A percentile compares a stretch with the other conserved stretches of the same genome.
Conservation (phyloP, 2,329 filamentous ascomycete genomes). For the Alternaria triticina region DNA sequence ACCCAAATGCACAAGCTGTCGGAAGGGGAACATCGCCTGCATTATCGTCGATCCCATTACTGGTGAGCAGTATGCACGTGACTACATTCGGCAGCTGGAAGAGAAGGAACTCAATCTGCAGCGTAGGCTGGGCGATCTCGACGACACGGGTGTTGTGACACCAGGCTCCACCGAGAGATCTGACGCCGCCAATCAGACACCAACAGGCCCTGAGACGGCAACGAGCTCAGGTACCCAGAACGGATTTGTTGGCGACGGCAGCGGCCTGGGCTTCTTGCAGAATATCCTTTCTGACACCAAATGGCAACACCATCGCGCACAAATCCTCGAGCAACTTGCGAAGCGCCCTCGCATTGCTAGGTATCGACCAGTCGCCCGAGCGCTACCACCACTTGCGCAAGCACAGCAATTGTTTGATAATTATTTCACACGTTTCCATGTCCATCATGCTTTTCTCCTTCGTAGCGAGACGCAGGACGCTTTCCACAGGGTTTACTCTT, state of each 20-base stretch:
- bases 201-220: background rate
- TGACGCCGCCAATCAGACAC: background rate
- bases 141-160: background rate
- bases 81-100: constrained; percentile 18
- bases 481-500: background rate
- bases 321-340: constrained; percentile 18
- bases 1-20: constrained; percentile 22
- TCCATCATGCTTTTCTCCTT: background rate
- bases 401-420: background rate
- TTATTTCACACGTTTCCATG: background rate
- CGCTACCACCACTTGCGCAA: background rate
- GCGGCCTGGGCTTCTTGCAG: constrained; percentile 21
- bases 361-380: constrained; percentile 4
- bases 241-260: constrained; percentile 23
- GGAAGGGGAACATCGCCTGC: constrained; percentile 16
- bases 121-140: background rate
- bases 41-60: constrained; percentile 18
- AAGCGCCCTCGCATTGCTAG: constrained; percentile 11
- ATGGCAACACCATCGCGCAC: constrained; percentile 18
- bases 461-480: background rate
- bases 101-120: constrained; percentile 11
- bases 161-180: background rate
- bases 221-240: constrained; percentile 9
- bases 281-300: constrained; percentile 19
- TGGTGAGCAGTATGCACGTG: constrained; percentile 20